Conservation (phyloP, 139 green algal genomes). For the Coccomyxa sp. region DNA sequence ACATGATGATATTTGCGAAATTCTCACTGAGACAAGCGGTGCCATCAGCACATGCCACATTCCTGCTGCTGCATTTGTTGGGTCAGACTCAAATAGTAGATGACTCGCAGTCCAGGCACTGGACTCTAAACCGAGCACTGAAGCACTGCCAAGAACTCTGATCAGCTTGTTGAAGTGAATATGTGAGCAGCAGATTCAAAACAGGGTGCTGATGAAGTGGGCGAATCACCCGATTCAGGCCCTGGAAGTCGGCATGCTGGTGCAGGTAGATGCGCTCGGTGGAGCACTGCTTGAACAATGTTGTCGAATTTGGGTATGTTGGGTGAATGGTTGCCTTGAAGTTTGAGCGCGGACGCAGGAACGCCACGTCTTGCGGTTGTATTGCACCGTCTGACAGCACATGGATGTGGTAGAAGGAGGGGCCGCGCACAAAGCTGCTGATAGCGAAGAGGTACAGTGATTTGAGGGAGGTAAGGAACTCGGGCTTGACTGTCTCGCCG, state of each 20-base stretch:
- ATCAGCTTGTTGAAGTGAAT: too few relatives aligned
- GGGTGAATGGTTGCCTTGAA: neutral
- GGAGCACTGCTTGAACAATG: neutral
- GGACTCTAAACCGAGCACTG: too few relatives aligned
- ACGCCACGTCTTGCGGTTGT: neutral
- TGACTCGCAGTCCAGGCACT: too few relatives aligned
- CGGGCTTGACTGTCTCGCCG: neutral
- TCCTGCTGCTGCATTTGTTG: too few relatives aligned
- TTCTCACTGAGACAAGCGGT: too few relatives aligned
- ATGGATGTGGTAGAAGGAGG: neutral
- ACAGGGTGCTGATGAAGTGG: too few relatives aligned
- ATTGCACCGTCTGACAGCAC: neutral
- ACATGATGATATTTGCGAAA: too few relatives aligned
- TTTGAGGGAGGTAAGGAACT: neutral
- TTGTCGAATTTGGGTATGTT: neutral
- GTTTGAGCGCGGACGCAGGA: neutral
- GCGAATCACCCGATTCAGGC: neutral
- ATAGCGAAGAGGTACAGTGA: neutral
- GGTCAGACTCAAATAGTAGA: too few relatives aligned
- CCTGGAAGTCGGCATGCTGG: neutral
- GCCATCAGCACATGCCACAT: too few relatives aligned
- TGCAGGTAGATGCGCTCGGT: neutral
- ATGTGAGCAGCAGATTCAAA: too few relatives aligned
- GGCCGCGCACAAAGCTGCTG: neutral
- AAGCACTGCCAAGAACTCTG: too few relatives aligned